Percentiles rank a stretch among this genome's conserved stretches.
phyloP scores from a whole-genome alignment of 805 yeast species.

The Starmerella etchellsii region DNA sequence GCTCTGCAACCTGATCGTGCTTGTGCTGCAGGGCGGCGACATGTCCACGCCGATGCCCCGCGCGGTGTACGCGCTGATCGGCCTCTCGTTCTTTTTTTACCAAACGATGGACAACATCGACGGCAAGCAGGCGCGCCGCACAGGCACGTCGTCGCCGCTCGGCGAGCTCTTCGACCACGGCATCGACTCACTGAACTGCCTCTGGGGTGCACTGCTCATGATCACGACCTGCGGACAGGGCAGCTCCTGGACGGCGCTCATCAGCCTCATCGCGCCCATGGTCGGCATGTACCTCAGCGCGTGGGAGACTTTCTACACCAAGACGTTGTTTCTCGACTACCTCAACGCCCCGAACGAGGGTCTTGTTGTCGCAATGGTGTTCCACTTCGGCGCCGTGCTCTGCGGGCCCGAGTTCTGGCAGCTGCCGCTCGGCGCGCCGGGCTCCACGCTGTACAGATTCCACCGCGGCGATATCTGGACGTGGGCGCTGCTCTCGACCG shows the following conservation, averaged over 20 bases:
- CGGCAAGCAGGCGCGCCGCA: slow-evolving; percentile 89
- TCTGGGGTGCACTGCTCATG: slow-evolving; percentile 62
- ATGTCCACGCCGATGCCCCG: slow-evolving; percentile 47
- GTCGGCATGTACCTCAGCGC: slow-evolving; percentile 50
- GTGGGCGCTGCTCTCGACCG: slow-evolving; percentile 21
- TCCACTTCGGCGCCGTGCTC: slow-evolving; percentile 53
- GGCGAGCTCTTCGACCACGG: slow-evolving; percentile 96
- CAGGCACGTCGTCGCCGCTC: slow-evolving; percentile 86
- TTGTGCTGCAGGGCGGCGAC: slow-evolving; percentile 55
- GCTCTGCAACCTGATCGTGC: slow-evolving; percentile 44
- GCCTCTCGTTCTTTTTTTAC: slow-evolving; percentile 71
- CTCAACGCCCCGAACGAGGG: slow-evolving; percentile 97
- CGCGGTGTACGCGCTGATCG: slow-evolving; percentile 70
- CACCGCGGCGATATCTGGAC: slow-evolving; percentile 23
- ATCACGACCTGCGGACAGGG: slow-evolving; percentile 68
- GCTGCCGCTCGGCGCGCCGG: slow-evolving; percentile 2
- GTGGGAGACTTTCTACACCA: slow-evolving; percentile 93
- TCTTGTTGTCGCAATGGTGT: slow-evolving; percentile 46
- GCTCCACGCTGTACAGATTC: slow-evolving; percentile 7
- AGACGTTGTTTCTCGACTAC: slow-evolving; percentile 64
- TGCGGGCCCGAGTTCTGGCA: slow-evolving; percentile 34
- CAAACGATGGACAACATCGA: slow-evolving; percentile 97
- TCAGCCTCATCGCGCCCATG: slow-evolving; percentile 35
- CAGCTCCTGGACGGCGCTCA: slow-evolving; percentile 38
- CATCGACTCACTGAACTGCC: slow-evolving; percentile 59